Percentiles rank a stretch among this genome's conserved stretches.
Evolutionary conservation across 495 filamentous ascomycete species (phyloP).

Genomic region (Hypoxylon lenormandii): DNA sequence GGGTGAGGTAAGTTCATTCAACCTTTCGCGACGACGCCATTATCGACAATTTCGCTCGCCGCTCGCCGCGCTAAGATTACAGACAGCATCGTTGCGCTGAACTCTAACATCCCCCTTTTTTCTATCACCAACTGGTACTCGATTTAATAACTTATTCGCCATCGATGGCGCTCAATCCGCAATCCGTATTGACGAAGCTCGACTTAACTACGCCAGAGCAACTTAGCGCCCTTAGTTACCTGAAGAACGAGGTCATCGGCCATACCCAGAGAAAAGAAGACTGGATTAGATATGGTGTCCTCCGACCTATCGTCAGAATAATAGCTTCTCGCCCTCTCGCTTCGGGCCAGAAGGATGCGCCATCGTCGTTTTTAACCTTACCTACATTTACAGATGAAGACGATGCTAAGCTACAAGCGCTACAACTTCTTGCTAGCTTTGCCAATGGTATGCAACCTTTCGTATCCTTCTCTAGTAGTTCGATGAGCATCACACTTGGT

Average conservation of each 20-base stretch:
- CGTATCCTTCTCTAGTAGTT: not conserved
- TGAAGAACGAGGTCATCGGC: constrained; percentile 92
- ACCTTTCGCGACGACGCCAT: constrained; percentile 22
- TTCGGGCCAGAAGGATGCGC: constrained; percentile 54
- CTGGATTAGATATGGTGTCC: constrained; percentile 75
- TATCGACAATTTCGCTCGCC: constrained; percentile 18
- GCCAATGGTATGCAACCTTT: constrained; percentile 74
- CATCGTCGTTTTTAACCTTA: constrained; percentile 42
- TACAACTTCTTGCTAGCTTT: constrained; percentile 83
- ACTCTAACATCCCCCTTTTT: not conserved
- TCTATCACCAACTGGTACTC: constrained; percentile 2
- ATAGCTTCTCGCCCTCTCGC: constrained; percentile 59
- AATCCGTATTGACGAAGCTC: constrained; percentile 71
- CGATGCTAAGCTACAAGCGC: constrained; percentile 77
- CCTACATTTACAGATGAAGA: constrained; percentile 64
- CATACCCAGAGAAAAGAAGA: constrained; percentile 86
- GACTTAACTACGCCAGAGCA: constrained; percentile 72
- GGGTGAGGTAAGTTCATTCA: not conserved
- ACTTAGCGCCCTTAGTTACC: constrained; percentile 70
- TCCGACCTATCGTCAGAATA: constrained; percentile 74
- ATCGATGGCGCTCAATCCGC: constrained; percentile 49
- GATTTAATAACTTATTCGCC: constrained; percentile 2
- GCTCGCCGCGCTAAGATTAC: not conserved
- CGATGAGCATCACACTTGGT: not conserved
- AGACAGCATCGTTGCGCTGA: constrained; percentile 11